Evolutionary conservation across 192 early-diverging fungal genomes (phyloP).

Genomic region (Dimargaris verticillata): DNA sequence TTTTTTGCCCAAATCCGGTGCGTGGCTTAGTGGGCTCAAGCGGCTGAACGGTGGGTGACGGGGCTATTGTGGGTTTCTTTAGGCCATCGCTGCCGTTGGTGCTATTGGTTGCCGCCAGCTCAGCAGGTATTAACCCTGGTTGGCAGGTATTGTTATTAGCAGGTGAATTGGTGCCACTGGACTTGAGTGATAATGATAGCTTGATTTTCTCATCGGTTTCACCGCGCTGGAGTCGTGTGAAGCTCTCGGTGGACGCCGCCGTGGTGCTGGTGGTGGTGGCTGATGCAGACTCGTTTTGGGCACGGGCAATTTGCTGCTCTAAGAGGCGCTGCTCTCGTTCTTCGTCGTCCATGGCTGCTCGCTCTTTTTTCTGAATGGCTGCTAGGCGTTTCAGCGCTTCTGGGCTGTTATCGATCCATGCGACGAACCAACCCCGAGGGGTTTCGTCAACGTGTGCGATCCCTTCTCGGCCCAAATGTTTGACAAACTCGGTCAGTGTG

Average conservation of each 20-base stretch:
- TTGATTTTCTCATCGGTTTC: slow-evolving; percentile 54
- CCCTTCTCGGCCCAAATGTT: slow-evolving; percentile 70
- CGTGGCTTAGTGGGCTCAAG: slow-evolving; percentile 10
- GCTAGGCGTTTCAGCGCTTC: slow-evolving; percentile 66
- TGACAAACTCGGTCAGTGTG: slow-evolving; percentile 75
- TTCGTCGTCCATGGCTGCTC: slow-evolving; percentile 71
- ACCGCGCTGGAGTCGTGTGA: slow-evolving; percentile 47
- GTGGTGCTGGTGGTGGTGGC: slow-evolving; percentile 14
- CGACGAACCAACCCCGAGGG: slow-evolving; percentile 74
- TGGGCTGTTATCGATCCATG: slow-evolving; percentile 83
- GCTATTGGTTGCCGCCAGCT: slow-evolving; percentile 8
- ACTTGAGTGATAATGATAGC: slow-evolving; percentile 40
- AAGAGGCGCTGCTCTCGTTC: slow-evolving; percentile 61
- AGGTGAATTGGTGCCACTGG: slow-evolving; percentile 11
- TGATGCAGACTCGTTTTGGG: slow-evolving; percentile 29
- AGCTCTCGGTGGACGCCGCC: slow-evolving; percentile 4
- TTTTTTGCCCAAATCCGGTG: background rate
- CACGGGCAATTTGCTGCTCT: slow-evolving; percentile 68
- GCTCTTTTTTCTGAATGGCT: slow-evolving; percentile 62
- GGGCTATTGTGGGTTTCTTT: slow-evolving; percentile 16
- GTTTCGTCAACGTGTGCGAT: slow-evolving; percentile 76
- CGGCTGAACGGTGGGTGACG: slow-evolving; percentile 12
- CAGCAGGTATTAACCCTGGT: background rate
- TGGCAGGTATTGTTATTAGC: slow-evolving; percentile 9
- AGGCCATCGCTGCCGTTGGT: slow-evolving; percentile 2